Percentiles rank a stretch among this genome's conserved stretches.
These are phyloP conservation scores for Grosmannia penicillata DNA, from an alignment of 2,329 filamentous ascomycete species.

Conservation along the genomic window DNA sequence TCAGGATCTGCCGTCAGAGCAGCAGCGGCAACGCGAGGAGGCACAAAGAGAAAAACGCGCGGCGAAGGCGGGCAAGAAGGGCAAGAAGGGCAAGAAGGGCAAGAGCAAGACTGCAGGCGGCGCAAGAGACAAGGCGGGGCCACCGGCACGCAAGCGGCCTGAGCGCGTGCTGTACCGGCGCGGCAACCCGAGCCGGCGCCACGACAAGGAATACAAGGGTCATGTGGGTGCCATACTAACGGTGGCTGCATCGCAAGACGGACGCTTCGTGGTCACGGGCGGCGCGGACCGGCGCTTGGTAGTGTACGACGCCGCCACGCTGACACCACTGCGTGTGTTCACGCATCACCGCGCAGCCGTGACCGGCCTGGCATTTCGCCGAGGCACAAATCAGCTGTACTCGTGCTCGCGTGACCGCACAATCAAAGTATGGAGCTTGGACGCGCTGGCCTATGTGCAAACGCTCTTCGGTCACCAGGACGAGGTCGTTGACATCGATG, in stretches of 20 bases:
- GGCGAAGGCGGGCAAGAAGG: conserved; percentile 36
- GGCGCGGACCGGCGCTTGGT: conserved; percentile 74
- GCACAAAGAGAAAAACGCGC: no score
- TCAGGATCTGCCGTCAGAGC: conserved; percentile 46
- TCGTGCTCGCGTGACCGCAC: conserved; percentile 83
- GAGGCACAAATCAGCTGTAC: conserved; percentile 83
- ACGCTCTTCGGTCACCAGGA: conserved; percentile 96
- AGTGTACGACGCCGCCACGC: conserved; percentile 69
- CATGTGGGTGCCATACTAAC: conserved; percentile 70
- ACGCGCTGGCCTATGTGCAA: conserved; percentile 87
- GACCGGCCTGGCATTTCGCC: conserved; percentile 70
- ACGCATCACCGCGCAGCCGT: conserved; percentile 84
- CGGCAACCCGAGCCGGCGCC: conserved; percentile 43
- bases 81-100: conserved; percentile 37
- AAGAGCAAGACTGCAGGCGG: conserved; percentile 23
- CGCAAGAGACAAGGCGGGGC: no score
- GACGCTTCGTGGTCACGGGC: conserved; percentile 81
- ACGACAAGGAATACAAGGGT: conserved; percentile 54
- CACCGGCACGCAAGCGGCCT: conserved; percentile 43
- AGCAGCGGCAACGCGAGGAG: conserved; percentile 42
- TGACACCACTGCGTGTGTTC: conserved; percentile 71
- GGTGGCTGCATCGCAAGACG: conserved; percentile 77
- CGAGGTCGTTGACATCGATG: conserved; percentile 69
- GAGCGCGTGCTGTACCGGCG: conserved; percentile 47
- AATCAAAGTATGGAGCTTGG: conserved; percentile 87